These are phyloP conservation scores for Globisporangium mamillatum DNA, from an alignment of 352 stramenopile species.

Conservation along the genomic window DNA sequence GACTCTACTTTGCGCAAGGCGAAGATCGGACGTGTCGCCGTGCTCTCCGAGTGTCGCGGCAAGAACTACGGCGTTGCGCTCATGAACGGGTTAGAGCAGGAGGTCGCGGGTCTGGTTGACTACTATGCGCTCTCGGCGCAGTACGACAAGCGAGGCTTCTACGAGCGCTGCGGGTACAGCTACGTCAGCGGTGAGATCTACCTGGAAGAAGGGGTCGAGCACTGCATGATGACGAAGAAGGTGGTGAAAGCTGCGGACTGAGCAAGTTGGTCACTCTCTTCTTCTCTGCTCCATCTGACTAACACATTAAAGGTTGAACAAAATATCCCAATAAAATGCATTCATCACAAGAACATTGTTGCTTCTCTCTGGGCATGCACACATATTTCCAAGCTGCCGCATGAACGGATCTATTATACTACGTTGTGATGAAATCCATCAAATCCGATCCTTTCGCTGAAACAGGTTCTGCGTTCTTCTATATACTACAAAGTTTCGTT, in stretches of 20 bases:
- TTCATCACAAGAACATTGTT: neutral
- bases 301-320: neutral
- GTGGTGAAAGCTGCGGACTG: neutral
- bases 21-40: conserved; percentile 54
- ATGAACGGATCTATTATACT: too few species aligned
- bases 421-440: too few species aligned
- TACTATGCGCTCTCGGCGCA: conserved; percentile 45
- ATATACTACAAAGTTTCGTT: too few species aligned
- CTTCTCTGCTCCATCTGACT: neutral
- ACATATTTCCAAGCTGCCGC: too few species aligned
- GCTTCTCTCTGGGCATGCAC: too few species aligned
- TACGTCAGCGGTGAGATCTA: conserved; percentile 50
- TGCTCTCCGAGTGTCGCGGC: conserved; percentile 51
- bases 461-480: too few species aligned
- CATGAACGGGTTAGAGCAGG: conserved; percentile 37
- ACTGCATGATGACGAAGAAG: conserved; percentile 57
- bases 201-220: conserved; percentile 44
- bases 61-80: conserved; percentile 46
- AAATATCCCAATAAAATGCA: neutral
- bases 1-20: conserved; percentile 28
- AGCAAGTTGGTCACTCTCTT: neutral
- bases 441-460: too few species aligned
- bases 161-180: conserved; percentile 64
- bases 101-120: conserved; percentile 29
- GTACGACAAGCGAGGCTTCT: conserved; percentile 58